Base-by-base conservation (phyloP, 805 yeast genomes). In the Phaffomyces opuntiae region DNA sequence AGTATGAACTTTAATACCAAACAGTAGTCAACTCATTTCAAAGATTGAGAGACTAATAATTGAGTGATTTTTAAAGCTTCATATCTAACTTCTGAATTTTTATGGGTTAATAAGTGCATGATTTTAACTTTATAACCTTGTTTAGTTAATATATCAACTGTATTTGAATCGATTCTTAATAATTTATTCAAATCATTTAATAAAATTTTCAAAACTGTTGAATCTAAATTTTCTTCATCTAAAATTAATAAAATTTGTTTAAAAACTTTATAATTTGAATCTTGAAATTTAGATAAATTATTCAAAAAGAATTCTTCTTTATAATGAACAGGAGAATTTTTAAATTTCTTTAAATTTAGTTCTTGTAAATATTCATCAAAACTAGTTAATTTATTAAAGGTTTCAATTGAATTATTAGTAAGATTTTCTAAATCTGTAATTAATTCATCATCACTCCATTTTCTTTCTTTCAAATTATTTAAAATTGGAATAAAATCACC, bases 41-140 rank as follows among this genome's bases (percentile, higher is more conserved):
- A 77, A n/a, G 83, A 74, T 59, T 87, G 88, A 4, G 96, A 88
- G 44, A 93, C 95, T 57, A 93, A 78, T 47, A 83, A 77, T 70
- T 93, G 99, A n/a, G 96, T 87, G 5, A 97, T 89, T 64, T 87
- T 87, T 60, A 93, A 76, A 2, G 98, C 98, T 70, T 91, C 96
- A 62, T 84, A 93, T 62, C 91, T 87, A 53, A 93, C 90, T 61
- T 87, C 93, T 21, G 90, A 76, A 63, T 89, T 90, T 37, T 82
- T 77, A 47, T 81, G 79, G 58, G 78, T 80, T 80, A 93, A 81
- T 52, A 89, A 72, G 50, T 77, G 77, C 98, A 93, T 91, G 47
- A 93, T 78, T 63, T 80, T 78, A 21, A 84, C 69, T 72, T 93
- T 93, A 53, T 83, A 73, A 56, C 87, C 77, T 51, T 67, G 61